These are phyloP conservation scores for Trichophyton equinum DNA, from an alignment of 2,329 filamentous ascomycete species.

Conservation along the genomic window DNA sequence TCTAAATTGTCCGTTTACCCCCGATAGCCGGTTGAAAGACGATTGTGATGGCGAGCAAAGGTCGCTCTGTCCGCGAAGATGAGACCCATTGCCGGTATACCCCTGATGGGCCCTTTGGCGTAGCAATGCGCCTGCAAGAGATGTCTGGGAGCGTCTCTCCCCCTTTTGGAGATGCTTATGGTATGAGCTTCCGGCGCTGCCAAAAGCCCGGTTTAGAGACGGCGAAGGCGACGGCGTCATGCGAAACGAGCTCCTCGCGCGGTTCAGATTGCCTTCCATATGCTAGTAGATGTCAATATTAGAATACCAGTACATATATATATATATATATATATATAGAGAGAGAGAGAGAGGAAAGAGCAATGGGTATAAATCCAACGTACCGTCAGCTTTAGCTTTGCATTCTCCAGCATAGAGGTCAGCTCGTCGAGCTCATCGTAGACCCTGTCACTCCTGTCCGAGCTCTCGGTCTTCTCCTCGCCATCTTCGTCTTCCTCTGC, in stretches of 20 bases:
- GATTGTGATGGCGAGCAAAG: constrained; percentile 38
- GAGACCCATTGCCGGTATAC: constrained; percentile 27
- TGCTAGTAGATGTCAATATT: constrained; percentile 42
- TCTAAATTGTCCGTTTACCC: constrained; percentile 39
- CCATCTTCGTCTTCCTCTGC: constrained; percentile 21
- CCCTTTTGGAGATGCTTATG: constrained; percentile 32
- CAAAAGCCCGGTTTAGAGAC: constrained; percentile 22
- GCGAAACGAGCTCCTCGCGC: constrained; percentile 58
- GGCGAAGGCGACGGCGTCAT: constrained; percentile 39
- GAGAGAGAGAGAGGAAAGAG: background rate
- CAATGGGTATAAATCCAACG: constrained; percentile 23
- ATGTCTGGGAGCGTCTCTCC: constrained; percentile 21
- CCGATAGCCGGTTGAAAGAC: constrained; percentile 16
- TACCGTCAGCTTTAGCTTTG: constrained; percentile 78
- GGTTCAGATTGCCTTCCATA: constrained; percentile 82
- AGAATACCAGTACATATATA: background rate
- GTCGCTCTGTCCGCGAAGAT: constrained; percentile 52
- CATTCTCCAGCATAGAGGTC: constrained; percentile 72
- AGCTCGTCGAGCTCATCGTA: constrained; percentile 53
- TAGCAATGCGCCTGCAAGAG: constrained; percentile 16
- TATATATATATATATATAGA: background rate
- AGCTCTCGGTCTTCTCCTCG: constrained; percentile 13
- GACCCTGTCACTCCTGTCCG: background rate
- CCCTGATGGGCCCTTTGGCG: constrained; percentile 31
- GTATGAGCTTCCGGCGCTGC: constrained; percentile 27